phyloP scores from a whole-genome alignment of 345 rosid genomes.

The Euphorbia tirucalli region DNA sequence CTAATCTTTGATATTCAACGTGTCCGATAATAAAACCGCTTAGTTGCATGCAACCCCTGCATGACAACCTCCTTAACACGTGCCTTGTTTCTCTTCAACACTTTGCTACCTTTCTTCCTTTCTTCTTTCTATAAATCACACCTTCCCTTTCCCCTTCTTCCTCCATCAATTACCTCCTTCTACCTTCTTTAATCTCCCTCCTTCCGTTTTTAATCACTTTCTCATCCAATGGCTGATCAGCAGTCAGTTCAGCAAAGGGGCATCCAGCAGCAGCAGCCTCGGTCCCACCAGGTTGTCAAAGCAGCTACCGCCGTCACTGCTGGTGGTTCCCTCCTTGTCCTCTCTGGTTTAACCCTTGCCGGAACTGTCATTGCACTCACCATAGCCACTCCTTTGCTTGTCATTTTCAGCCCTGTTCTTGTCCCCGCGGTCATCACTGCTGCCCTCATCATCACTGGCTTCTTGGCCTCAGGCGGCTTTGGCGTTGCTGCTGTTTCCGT shows the following conservation, averaged over 20 bases:
- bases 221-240: conserved; percentile 41
- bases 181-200: no score
- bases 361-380: conserved; percentile 76
- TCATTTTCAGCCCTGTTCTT: conserved; percentile 81
- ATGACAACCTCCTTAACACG: conserved; percentile 46
- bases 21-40: conserved; percentile 28
- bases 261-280: conserved; percentile 20
- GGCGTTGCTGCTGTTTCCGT: conserved; percentile 70
- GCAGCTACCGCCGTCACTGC: conserved; percentile 75
- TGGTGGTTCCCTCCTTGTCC: conserved; percentile 72
- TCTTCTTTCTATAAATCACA: conserved; percentile 16
- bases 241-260: conserved; percentile 10
- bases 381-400: conserved; percentile 77
- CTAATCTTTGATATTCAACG: conserved; percentile 13
- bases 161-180: neutral
- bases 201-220: no score
- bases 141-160: neutral
- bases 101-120: conserved; percentile 17
- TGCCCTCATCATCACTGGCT: conserved; percentile 52
- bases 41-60: conserved; percentile 45
- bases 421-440: conserved; percentile 66
- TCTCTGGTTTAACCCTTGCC: conserved; percentile 63
- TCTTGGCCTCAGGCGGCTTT: conserved; percentile 77
- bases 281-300: conserved; percentile 64
- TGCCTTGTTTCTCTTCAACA: conserved; percentile 24